Evolutionary conservation across 116 monocot genomes (phyloP), one percentile per base, ranked within the genome.

Genomic region (Thalassia testudinum): DNA sequence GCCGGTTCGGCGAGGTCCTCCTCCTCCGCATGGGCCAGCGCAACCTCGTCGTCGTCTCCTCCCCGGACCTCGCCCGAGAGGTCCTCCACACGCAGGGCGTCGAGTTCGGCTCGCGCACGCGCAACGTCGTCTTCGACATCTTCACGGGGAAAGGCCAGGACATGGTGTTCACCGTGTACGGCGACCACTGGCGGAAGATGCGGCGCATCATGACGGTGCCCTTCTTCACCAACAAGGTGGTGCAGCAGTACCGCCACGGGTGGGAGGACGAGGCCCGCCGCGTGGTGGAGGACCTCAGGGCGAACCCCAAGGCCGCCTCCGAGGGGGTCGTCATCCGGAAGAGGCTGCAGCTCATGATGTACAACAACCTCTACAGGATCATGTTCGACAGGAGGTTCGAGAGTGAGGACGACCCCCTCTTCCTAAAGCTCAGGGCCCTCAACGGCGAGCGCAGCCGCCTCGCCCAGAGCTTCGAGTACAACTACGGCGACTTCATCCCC

Each of bases 181-280:
- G 86, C 25, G 92, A 92, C 21, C 86, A 92, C 64, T 92, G 82
- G 86, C 66, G 86, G 47, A 92, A 86, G 82, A 86, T 92, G 86
- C 59, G 91, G 16, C 65, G 86, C 54, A 86, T 86, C 76, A 82
- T 92, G 86, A 86, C 86, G n/a, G 86, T 86, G 24, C 86, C 86
- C 2, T 92, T 92, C 69, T 92, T 92, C 75, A 92, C 86, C 63
- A 86, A 83, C 77, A 92, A 92, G 77, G 92, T 92, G 7, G 92
- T 92, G 27, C 75, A 75, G 72, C 82, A 80, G 79, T 67, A 86
- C 77, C 71, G 80, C 6, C 15, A 45, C 43, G 92, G 86, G 5
- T 92, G 92, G 92, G 83, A 92, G 75, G 76, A 68, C 17, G 86
- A 92, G 76, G 73, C 74, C 21, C 56, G 57, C 5, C 29, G 52